Base-by-base conservation (phyloP, 2,329 filamentous ascomycete species). In the Dactylellina drechsleri region DNA sequence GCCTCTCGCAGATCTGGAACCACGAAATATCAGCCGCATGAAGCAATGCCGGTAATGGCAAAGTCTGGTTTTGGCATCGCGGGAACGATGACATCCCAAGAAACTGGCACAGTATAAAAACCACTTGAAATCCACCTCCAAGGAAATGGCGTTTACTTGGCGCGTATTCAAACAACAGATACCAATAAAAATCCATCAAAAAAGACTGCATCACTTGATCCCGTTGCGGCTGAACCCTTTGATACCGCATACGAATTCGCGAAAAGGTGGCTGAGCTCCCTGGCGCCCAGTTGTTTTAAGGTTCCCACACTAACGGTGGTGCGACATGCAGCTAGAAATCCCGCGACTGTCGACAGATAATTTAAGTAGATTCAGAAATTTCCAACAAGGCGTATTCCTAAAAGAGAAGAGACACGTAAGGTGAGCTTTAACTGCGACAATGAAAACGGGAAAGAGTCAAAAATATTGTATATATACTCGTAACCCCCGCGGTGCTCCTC, bases 201-300 rank as follows among this genome's bases (percentile, higher is more conserved):
- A 6, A 6, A 47, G 6, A 47, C n/a, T 43, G 40, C 16, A 62
- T 70, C 66, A 70, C 59, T 70, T 70, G 66, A 70, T 70, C 66
- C 58, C 57, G 40, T 15, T 36, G 50, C 66, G 66, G 66, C 66
- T 70, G 66, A 70, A 61, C 58, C 53, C 54, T 45, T 16, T 18
- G 31, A 45, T 45, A 15, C 52, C 6, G 12, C 20, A 54, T n/a
- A 8, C 8, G 26, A 20, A 66, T 58, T 59, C 54, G 57, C 47
- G 61, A 68, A 45, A 43, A 40, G 47, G 45, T 49, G 31, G 31
- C 31, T 36, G 31, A 36, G 31, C 31, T 36, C 31, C 10, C 31
- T 10, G 5, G 31, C 31, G 31, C 31, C 5, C 6, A 36, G 6
- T 49, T 49, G 58, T 56, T 53, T 49, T 18, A 23, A 60, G 26